These are phyloP conservation scores for Apiotrichum domesticum DNA, from an alignment of 1,284 basidiomycete genomes.

Conservation along the genomic window DNA sequence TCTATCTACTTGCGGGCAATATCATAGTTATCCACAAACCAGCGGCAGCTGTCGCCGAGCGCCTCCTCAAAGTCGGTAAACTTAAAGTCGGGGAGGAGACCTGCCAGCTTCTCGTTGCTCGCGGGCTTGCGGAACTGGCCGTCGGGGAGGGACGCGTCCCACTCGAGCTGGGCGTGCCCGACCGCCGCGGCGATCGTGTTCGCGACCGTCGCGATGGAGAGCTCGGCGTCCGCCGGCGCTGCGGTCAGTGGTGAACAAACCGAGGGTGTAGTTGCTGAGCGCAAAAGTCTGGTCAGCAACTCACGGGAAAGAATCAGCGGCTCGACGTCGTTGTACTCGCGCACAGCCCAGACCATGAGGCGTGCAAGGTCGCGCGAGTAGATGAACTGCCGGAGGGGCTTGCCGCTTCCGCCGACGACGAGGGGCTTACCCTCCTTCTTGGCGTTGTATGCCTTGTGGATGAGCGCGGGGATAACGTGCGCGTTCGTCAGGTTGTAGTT, in stretches of 20 bases:
- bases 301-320: conserved; percentile 78
- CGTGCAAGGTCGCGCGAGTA: conserved; percentile 88
- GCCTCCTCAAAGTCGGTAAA: conserved; percentile 80
- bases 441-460: conserved; percentile 81
- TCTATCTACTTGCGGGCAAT: background rate
- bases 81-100: conserved; percentile 58
- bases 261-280: no score
- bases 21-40: conserved; percentile 71
- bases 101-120: conserved; percentile 75
- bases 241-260: background rate
- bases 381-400: conserved; percentile 85
- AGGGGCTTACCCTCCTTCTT: conserved; percentile 78
- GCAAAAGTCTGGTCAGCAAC: conserved; percentile 7
- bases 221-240: conserved; percentile 67
- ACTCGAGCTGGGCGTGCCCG: conserved; percentile 53
- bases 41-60: conserved; percentile 62
- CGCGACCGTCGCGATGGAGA: conserved; percentile 76
- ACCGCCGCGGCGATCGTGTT: conserved; percentile 75
- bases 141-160: conserved; percentile 53
- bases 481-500: conserved; percentile 66
- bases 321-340: conserved; percentile 80
- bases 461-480: conserved; percentile 82
- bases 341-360: conserved; percentile 83
- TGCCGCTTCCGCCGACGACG: conserved; percentile 74
- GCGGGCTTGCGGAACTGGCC: conserved; percentile 90